A percentile compares a stretch with the other conserved stretches of the same genome.
These are phyloP conservation scores for Mortierella sp. DNA, from an alignment of 371 early-diverging fungal genomes.

Conservation along the genomic window DNA sequence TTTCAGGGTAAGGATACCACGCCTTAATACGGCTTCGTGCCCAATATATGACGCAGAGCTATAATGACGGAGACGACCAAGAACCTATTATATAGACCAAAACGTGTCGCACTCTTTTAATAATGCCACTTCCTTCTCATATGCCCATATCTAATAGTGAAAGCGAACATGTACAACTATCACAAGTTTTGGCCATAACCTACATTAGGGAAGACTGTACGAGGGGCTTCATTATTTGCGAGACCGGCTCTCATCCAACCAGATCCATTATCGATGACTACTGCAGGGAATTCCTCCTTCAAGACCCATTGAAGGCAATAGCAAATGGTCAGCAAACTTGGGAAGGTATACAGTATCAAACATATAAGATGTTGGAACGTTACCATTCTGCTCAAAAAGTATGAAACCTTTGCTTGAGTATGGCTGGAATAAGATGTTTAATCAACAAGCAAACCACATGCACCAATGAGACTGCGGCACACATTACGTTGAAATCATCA, in stretches of 20 bases:
- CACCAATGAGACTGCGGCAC: no score
- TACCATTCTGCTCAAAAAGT: neutral
- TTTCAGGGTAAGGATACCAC: conserved; percentile 89
- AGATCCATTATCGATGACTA: conserved; percentile 82
- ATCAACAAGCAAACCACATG: no score
- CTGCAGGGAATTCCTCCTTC: conserved; percentile 38
- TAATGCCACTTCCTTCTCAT: neutral
- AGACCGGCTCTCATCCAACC: conserved; percentile 98
- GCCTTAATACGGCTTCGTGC: conserved; percentile 89
- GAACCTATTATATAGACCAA: conserved; percentile 60
- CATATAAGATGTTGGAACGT: neutral
- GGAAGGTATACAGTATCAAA: neutral
- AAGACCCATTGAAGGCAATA: neutral
- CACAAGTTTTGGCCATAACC: neutral
- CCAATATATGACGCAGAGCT: no score
- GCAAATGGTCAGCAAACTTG: neutral
- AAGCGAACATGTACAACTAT: neutral
- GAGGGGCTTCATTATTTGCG: conserved; percentile 96
- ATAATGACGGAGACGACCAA: conserved; percentile 97
- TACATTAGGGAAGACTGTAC: conserved; percentile 89
- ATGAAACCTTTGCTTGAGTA: neutral
- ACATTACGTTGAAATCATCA: no score
- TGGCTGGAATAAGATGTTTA: no score
- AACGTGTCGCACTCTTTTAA: neutral
- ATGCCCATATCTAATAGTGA: neutral